Base-by-base conservation (phyloP, 2,329 filamentous ascomycete genomes). In the Hortaea werneckii region DNA sequence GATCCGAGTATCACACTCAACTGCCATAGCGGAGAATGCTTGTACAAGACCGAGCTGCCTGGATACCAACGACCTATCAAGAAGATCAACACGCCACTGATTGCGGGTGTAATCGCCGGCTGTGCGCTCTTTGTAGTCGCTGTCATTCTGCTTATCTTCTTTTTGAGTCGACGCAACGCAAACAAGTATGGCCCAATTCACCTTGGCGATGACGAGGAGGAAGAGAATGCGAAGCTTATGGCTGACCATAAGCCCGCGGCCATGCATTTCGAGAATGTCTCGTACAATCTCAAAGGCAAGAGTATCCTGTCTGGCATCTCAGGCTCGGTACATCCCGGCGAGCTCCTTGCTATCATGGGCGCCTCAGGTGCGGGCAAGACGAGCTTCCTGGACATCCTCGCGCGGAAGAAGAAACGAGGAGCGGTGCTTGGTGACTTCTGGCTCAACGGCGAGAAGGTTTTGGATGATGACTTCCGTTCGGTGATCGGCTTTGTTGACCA, bases 401-500 rank as follows among this genome's bases (percentile, higher is more conserved):
- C 92, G 6, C 82, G 89, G 52, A 98, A 96, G 74, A 96, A 96
- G 67, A 98, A 98, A 69, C 82, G 88, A 30, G 94, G 92, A 35
- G 66, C 74, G 2, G 78, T 85, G 0, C 71, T 75, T 6, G 94
- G 94, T 13, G 79, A 90, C 49, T 94, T 95, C 59, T 92, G 83
- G 58, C 81, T 98, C 59, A 96, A 96, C 55, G 94, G 92, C 30
- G 87, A 96, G 64, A 90, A 86, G 64, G 82, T 96, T 34, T 74
- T 73, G 29, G 87, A 95, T 62, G 66, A 78, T 29, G 87, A 95
- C 51, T 98, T 92, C 69, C 87, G 85, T 62, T 89, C 80, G 50
- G 87, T 96, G 43, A 84, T 95, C 53, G 92, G 92, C 20, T 98
- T 96, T 57, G 92, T 98, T 37, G 92, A 98, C 58, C 92, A 98